Evolutionary conservation across 1,284 basidiomycete genomes (phyloP).

Genomic region (Afroboletus lepidellus): DNA sequence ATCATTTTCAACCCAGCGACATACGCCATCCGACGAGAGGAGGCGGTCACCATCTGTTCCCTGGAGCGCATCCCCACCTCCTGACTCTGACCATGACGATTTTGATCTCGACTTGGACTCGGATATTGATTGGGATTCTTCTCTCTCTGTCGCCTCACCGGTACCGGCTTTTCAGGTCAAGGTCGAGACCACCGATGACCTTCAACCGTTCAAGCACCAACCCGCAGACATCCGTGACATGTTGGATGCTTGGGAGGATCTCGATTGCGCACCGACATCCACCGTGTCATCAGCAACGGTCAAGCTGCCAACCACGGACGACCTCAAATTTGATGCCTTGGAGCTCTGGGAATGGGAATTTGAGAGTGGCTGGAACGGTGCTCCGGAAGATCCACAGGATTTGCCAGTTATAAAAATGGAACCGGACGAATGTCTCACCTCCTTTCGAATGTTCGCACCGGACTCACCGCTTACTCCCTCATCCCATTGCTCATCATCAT

Average conservation of each 20-base stretch:
- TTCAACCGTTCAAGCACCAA: slow-evolving; percentile 51
- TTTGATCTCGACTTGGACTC: slow-evolving; percentile 37
- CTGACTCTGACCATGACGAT: slow-evolving; percentile 65
- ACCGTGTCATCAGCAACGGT: slow-evolving; percentile 31
- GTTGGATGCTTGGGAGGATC: slow-evolving; percentile 64
- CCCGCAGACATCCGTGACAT: slow-evolving; percentile 57
- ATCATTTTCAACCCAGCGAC: slow-evolving; percentile 16
- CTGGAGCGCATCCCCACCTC: slow-evolving; percentile 57
- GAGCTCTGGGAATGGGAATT: slow-evolving; percentile 53
- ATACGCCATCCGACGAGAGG: slow-evolving; percentile 31
- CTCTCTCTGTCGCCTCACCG: slow-evolving; percentile 26
- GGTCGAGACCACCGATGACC: slow-evolving; percentile 25
- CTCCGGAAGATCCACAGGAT: slow-evolving; percentile 21
- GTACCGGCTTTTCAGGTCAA: slow-evolving; percentile 20
- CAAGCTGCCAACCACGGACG: slow-evolving; percentile 32
- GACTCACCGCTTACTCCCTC: slow-evolving; percentile 22
- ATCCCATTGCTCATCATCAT: slow-evolving; percentile 18
- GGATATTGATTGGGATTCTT: slow-evolving; percentile 42
- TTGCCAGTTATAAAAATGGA: slow-evolving; percentile 30
- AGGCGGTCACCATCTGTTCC: slow-evolving; percentile 56
- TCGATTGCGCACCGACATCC: slow-evolving; percentile 39
- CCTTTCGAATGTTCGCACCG: slow-evolving; percentile 5
- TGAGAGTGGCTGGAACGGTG: slow-evolving; percentile 28
- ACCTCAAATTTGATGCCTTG: slow-evolving; percentile 45
- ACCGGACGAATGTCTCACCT: slow-evolving; percentile 11